Evolutionary conservation across 306 rosid species (phyloP).

Genomic region (Glycyrrhiza uralensis): DNA sequence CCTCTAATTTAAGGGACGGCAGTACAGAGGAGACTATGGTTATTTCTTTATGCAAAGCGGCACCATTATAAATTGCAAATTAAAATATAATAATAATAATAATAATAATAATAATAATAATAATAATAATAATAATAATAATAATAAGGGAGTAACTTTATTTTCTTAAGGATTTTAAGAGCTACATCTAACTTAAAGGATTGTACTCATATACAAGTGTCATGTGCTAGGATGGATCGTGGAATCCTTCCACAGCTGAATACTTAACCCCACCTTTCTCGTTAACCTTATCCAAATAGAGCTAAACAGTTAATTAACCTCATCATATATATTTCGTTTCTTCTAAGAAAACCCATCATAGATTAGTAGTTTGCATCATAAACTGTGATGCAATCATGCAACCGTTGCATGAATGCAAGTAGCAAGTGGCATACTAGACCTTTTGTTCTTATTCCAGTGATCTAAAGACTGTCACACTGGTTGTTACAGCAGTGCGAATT

Average conservation of each 20-base stretch:
- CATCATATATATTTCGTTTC: conserved; percentile 31
- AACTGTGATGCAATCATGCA: background rate
- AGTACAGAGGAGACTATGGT: background rate
- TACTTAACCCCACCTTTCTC: conserved; percentile 6
- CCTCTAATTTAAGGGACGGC: background rate
- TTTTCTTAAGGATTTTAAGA: background rate
- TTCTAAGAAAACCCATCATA: conserved; percentile 40
- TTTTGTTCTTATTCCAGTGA: too few relatives aligned
- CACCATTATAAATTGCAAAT: too few relatives aligned
- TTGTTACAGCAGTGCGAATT: background rate
- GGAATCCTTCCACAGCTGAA: background rate
- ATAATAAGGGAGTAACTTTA: background rate
- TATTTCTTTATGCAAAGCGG: conserved; percentile 12
- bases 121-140: too few relatives aligned
- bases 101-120: too few relatives aligned
- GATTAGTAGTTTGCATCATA: conserved; percentile 10
- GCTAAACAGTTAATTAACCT: conserved; percentile 6
- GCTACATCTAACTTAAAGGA: background rate
- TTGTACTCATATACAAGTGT: background rate
- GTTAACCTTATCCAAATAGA: background rate
- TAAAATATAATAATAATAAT: too few relatives aligned
- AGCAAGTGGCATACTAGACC: too few relatives aligned
- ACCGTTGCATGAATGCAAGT: background rate
- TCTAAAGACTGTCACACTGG: background rate
- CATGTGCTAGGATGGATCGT: background rate